These are phyloP conservation scores for Pythium scleroteichum DNA, from an alignment of 352 stramenopile species.

Conservation along the genomic window DNA sequence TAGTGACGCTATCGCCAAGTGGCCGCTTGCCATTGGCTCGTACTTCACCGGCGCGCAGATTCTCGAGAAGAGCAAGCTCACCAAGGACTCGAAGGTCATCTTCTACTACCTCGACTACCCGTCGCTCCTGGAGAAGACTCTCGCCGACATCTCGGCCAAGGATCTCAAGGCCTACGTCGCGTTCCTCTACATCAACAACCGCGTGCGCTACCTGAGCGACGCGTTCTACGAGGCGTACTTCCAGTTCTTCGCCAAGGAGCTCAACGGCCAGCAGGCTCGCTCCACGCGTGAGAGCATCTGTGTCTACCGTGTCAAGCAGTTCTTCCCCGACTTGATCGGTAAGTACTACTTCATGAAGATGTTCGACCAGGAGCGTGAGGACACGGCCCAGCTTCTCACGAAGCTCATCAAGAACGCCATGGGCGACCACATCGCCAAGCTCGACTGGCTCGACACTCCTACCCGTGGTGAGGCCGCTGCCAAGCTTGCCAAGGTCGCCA, in stretches of 20 bases:
- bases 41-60: slow-evolving; percentile 49
- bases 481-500: slow-evolving; percentile 75
- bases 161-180: slow-evolving; percentile 61
- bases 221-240: slow-evolving; percentile 86
- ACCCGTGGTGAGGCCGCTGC: slow-evolving; percentile 78
- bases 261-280: slow-evolving; percentile 68
- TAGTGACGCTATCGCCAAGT: slow-evolving; percentile 46
- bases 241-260: slow-evolving; percentile 79
- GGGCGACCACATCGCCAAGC: slow-evolving; percentile 77
- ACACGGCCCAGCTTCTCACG: slow-evolving; percentile 76
- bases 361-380: slow-evolving; percentile 78
- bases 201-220: slow-evolving; percentile 43
- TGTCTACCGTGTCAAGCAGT: slow-evolving; percentile 24
- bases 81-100: slow-evolving; percentile 43
- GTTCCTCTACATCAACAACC: slow-evolving; percentile 51
- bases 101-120: slow-evolving; percentile 58
- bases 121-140: slow-evolving; percentile 41
- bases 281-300: slow-evolving; percentile 57
- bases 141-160: slow-evolving; percentile 34
- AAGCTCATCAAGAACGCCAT: slow-evolving; percentile 84
- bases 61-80: slow-evolving; percentile 38
- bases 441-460: slow-evolving; percentile 89
- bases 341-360: slow-evolving; percentile 88
- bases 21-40: slow-evolving; percentile 52
- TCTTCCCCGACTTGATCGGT: slow-evolving; percentile 62